Base-by-base conservation (phyloP, 2,329 filamentous ascomycete genomes). In the Calonectria pauciramosa region DNA sequence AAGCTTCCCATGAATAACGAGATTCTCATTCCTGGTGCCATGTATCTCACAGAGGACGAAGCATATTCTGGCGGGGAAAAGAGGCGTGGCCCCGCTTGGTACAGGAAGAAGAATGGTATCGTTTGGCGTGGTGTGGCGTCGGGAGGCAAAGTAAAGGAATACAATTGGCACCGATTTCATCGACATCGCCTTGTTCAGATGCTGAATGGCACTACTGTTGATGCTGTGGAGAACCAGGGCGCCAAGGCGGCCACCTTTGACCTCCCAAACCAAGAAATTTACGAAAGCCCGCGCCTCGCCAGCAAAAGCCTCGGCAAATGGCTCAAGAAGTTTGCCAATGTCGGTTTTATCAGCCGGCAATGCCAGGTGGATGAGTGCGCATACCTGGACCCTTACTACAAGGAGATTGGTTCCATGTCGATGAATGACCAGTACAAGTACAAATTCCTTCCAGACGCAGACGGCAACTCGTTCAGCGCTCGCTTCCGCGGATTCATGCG, bases 181-280 rank as follows among this genome's bases (percentile, higher is more conserved):
- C 91, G 93, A n/a, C 93, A 94, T 78, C 91, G 93, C 5, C 91
- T 95, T 72, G 86, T 94, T 32, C 87, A 92, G 73, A 93, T 94
- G 91, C 85, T 93, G 63, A 94, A 95, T 79, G 89, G 89, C 11
- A 93, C 91, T 1, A 88, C 86, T 23, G 90, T 93, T 28, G 82
- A 82, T 34, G 80, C 83, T 11, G 86, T 89, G 38, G 89, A 93
- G 79, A 80, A 84, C 49, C 80, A 82, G 20, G 82, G 79, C 44
- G 76, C 83, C 63, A 84, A 86, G 47, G 81, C 88, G 41, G 81
- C 84, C 75, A 89, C 90, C 10, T 92, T 91, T 78, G 85, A 86
- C 56, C 82, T 91, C 70, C 89, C 89, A 1, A 82, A 84, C 0
- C 30, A 76, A 0, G 77, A 82, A 5, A 80, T 85, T 36, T 91